A percentile compares a stretch with the other conserved stretches of the same genome.
Conservation (phyloP, 2,329 filamentous ascomycete species). For the Huntiella savannae region DNA sequence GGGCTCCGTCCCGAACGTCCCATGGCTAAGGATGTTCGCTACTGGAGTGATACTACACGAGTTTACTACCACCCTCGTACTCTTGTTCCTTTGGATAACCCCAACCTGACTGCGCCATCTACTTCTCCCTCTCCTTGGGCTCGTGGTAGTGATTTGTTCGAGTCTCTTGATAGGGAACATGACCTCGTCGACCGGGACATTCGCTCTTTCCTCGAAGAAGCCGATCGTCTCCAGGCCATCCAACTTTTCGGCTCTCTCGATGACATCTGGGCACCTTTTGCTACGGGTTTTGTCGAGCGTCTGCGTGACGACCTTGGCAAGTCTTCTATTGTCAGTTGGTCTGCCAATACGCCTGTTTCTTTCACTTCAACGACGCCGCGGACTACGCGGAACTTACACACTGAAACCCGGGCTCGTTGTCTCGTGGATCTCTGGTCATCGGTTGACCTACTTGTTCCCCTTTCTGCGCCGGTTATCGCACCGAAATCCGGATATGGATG, state of each 20-base stretch:
- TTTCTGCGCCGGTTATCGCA: constrained; percentile 34
- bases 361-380: neutral
- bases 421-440: constrained; percentile 49
- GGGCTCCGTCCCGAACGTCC: constrained; percentile 46
- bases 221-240: constrained; percentile 76
- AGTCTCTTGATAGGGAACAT: constrained; percentile 53
- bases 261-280: constrained; percentile 68
- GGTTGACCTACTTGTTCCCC: constrained; percentile 59
- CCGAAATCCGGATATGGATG: constrained; percentile 20
- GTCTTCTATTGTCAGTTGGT: constrained; percentile 72
- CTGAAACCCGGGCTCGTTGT: constrained; percentile 57
- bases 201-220: constrained; percentile 76
- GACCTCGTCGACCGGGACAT: constrained; percentile 84
- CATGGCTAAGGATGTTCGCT: constrained; percentile 55
- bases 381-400: constrained; percentile 28
- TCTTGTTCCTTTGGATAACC: constrained; percentile 71
- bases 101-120: constrained; percentile 29
- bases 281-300: constrained; percentile 52
- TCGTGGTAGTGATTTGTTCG: constrained; percentile 58
- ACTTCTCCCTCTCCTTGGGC: constrained; percentile 69
- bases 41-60: constrained; percentile 91
- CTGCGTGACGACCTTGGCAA: constrained; percentile 85
- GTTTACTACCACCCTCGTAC: constrained; percentile 85
- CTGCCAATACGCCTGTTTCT: constrained; percentile 38
- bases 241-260: constrained; percentile 56